Base-by-base conservation (phyloP, 192 early-diverging fungal genomes). In the Coemansia sp. region DNA sequence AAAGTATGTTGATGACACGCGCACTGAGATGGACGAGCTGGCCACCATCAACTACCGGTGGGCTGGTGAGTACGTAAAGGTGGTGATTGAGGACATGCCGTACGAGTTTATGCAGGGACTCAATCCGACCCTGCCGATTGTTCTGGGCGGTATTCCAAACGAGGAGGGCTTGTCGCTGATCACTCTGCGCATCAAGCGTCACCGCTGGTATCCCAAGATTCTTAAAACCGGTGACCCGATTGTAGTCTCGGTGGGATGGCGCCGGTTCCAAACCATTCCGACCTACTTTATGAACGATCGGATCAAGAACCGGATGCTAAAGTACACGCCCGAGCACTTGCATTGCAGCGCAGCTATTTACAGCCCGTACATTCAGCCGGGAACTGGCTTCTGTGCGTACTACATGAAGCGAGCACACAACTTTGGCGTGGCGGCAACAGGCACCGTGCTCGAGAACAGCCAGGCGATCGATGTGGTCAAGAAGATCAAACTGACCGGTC, bases 321-420 rank as follows among this genome's bases (percentile, higher is more conserved):
- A 99, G 78, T 99, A 99, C 76, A 96, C 97, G 8, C 97, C 97
- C 14, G 93, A 98, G 79, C 97, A 99, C 71, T 98, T 99, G 97
- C 97, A 99, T 86, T 98, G 97, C 84, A 74, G 94, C 57, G 97
- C 94, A 6, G 92, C 93, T 0, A 87, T 98, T 61, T 98, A 91
- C 70, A 95, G 92, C 11, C 97, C 97, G n/a, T 88, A 91, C 49
- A 91, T 95, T 34, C 85, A 90, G n/a, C 96, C 95, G 15, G 95
- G 95, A 44, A 93, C 97, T 4, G 95, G 95, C 42, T 98, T 99
- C 75, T 99, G 97, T 78, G 91, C 93, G 9, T 77, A 74, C 62
- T 71, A 63, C 42, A 54, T 77, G 57, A 69, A 66, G 65, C 68
- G 71, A n/a, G 85, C 93, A 51, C 93, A 94, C 72, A 87, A 82